Evolutionary conservation across 2,329 filamentous ascomycete species (phyloP).

Genomic region (Ceratocystis papillata): DNA sequence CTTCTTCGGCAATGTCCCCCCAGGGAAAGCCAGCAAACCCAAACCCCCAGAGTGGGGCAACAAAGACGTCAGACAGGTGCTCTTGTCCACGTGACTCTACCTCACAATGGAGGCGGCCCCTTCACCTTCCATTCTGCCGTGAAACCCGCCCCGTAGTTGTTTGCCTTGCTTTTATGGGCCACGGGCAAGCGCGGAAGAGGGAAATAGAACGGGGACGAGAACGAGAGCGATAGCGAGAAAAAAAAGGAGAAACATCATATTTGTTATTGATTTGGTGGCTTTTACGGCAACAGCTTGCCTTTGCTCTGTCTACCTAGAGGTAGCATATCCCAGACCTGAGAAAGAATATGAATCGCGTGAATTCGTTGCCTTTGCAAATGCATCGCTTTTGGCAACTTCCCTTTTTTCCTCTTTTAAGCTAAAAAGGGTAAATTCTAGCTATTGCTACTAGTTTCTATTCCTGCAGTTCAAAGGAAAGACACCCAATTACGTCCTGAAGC

Average conservation of each 20-base stretch:
- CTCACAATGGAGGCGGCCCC: not conserved
- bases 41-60: not conserved
- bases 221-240: too few species aligned
- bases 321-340: too few species aligned
- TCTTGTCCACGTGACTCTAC: constrained; percentile 6
- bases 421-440: not conserved
- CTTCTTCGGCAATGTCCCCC: not conserved
- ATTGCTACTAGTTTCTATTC: not conserved
- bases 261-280: too few species aligned
- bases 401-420: not conserved
- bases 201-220: too few species aligned
- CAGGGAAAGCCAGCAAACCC: not conserved
- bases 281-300: too few species aligned
- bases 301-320: too few species aligned
- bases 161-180: too few species aligned
- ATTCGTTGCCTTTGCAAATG: not conserved
- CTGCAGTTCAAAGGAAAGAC: constrained; percentile 4
- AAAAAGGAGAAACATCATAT: too few species aligned
- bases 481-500: constrained; percentile 22
- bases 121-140: constrained; percentile 7
- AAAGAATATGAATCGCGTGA: too few species aligned
- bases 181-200: too few species aligned
- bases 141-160: too few species aligned
- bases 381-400: not conserved
- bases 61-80: not conserved